Evolutionary conservation across 768 basidiomycete genomes (phyloP), one percentile per base, ranked within the genome.

Genomic region (Auricularia sp.): DNA sequence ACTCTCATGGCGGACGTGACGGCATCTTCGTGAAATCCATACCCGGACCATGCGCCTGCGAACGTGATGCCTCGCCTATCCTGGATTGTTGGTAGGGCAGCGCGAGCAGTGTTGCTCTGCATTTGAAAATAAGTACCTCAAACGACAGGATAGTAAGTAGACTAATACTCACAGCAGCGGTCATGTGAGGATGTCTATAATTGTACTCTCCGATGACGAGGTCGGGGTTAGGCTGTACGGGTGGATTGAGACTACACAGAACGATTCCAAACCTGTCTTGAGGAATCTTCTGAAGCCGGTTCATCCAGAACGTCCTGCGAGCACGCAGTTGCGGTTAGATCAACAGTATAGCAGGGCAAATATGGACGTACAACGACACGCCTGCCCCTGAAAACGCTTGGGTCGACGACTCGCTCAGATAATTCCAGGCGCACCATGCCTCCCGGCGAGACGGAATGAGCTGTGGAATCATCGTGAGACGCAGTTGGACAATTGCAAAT

Each of bases 1-100:
- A 61, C 66, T 3, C 35, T 18, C 14, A 75, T 64, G 6, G 71
- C 72, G 0, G 70, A 69, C 0, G 72, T 61, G 65, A 75, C 75
- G 1, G 73, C 73, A 66, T 75, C 75, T 67, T 77, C 76, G 67
- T 77, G 76, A 70, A 76, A 76, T 1, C 76, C 76, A 62, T 75
- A 75, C 53, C 73, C 72, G 5, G 74, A 74, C 76, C 76, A 77
- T 36, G 76, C 75, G 6, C 76, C 76, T 2, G 67, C 71, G 58
- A 71, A 77, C 7, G 72, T 68, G 47, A 77, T 68, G 12, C 71
- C 67, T 14, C 75, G 69, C 29, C 59, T 70, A 66, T 76, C 74
- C 58, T 77, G 76, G 36, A 77, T 77, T 1, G 47, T 21, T 11
- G 69, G 71, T 1, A 77, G 67, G 2, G 64, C 67, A 1, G 60